Evolutionary conservation across 768 basidiomycete genomes (phyloP), one percentile per base, ranked within the genome.

Genomic region (Hericium erinaceus): DNA sequence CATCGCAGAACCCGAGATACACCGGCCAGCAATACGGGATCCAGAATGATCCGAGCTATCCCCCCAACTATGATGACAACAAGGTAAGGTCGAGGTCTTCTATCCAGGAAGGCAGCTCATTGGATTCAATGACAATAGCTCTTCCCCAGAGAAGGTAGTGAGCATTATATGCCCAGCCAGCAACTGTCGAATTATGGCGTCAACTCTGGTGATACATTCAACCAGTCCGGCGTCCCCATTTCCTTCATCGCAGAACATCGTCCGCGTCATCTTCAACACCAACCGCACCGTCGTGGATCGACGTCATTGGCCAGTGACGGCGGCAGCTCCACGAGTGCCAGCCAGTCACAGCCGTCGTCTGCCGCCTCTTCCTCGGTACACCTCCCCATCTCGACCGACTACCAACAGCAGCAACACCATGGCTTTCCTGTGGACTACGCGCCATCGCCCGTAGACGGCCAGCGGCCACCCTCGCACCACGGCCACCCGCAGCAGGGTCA

Each of bases 291-390:
- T 52, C 60, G 60, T 55, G 60, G 57, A 8, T 51, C 49, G 8
- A 26, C 24, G 44, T 64, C 61, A 33, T 68, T 58, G 63, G 76
- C 58, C 64, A 76, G 74, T 56, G 79, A 79, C 46, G 77, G 75
- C 28, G 73, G 75, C 20, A 77, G 75, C 59, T 68, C 71, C 3
- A 68, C 72, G 3, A 73, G 73, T 22, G 12, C 38, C 2, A 38
- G 55, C 20, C 73, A 72, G 7, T 80, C 78, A 1, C 70, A 77
- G 2, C 75, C 77, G n/a, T 79, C 80, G 10, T 81, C 80, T 48
- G 81, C 82, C 11, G 61, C 77, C 9, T 81, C 80, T 9, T 81
- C 80, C 7, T 74, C 63, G 28, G 71, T 76, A 10, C 82, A 83
- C 60, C 74, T 82, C 4, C 82, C 82, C 2, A 65, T 76, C 9